Evolutionary conservation across 179 eudicot species (phyloP), one percentile per base, ranked within the genome.

Genomic region (Corrigiola litoralis): DNA sequence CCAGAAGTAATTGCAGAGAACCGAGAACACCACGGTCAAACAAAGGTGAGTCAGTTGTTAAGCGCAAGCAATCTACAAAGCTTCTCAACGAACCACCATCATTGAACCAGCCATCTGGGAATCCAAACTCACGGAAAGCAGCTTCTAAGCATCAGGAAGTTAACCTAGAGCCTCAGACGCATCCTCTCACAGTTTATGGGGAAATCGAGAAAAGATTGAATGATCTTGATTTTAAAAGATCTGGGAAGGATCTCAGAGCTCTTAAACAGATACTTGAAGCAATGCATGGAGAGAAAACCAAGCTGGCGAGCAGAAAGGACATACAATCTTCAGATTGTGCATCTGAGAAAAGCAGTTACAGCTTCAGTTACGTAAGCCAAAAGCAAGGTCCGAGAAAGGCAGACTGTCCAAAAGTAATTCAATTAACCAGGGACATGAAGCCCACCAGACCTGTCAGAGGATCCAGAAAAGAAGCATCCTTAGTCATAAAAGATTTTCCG

Each of bases 241-340:
- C 83, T 4, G 75, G 80, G 20, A 76, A 72, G 38, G 83, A 79
- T 72, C 80, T 79, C 40, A 75, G 83, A 73, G 83, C 80, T 58
- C 73, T 79, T n/a, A 79, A 75, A 49, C 83, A 72, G 64, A 72
- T 76, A 61, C 77, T 79, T 40, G 73, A 75, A 21, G 64, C 80
- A 50, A 75, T 79, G 67, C 77, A 79, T 21, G 63, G 46, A 46
- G 71, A 62, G 32, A 76, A 69, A 31, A 56, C 51, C 34, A 68
- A 63, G 58, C 57, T 37, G 21, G 63, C 50, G 23, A 32, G 54
- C 20, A 69, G 9, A 23, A 65, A 47, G 14, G 75, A 63, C 32
- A 58, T 18, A 38, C 66, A 33, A 54, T 54, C 36, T 45, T 37
- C 57, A 45, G 55, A 67, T n/a, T 41, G 56, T 29, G 61, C 54